Percentiles rank a stretch among this genome's conserved stretches.
Evolutionary conservation across 257 asterid species (phyloP).

Genomic region (Gentiana dahurica): DNA sequence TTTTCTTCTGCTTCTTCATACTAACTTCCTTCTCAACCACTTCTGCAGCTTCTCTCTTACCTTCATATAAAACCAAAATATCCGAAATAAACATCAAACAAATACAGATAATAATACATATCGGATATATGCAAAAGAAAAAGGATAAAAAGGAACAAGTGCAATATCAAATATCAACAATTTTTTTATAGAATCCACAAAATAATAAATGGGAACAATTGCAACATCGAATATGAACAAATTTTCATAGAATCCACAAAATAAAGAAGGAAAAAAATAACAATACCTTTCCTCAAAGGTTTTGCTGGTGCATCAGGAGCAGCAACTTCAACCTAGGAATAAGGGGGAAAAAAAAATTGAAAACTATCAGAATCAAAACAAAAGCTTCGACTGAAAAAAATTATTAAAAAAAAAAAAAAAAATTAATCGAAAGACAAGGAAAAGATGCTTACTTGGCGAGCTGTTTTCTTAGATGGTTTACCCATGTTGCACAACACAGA

Average conservation of each 20-base stretch:
- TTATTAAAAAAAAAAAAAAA: neutral
- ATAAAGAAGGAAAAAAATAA: neutral
- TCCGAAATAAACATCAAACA: neutral
- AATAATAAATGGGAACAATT: neutral
- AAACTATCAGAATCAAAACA: neutral
- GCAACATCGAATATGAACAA: neutral
- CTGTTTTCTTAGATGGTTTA: slow-evolving; percentile 23
- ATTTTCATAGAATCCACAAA: slow-evolving; percentile 1
- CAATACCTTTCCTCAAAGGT: slow-evolving; percentile 41
- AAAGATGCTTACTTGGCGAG: slow-evolving; percentile 6
- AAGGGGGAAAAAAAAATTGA: neutral
- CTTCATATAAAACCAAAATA: slow-evolving; percentile 1
- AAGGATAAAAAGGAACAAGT: too few relatives aligned
- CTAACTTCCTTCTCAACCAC: slow-evolving; percentile 19
- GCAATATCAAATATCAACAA: too few relatives aligned
- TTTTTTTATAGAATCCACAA: too few relatives aligned
- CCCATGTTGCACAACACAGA: slow-evolving; percentile 15
- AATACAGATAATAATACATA: too few relatives aligned
- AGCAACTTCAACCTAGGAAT: slow-evolving; percentile 5
- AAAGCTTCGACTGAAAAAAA: too few relatives aligned
- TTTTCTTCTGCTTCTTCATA: slow-evolving; percentile 34
- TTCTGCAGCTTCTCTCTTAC: slow-evolving; percentile 39
- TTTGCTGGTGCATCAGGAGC: slow-evolving; percentile 27
- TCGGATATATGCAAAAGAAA: neutral
- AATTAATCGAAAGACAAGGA: too few relatives aligned